These are phyloP conservation scores for Leptographium wingfieldii DNA, from an alignment of 2,329 filamentous ascomycete species.

Conservation along the genomic window DNA sequence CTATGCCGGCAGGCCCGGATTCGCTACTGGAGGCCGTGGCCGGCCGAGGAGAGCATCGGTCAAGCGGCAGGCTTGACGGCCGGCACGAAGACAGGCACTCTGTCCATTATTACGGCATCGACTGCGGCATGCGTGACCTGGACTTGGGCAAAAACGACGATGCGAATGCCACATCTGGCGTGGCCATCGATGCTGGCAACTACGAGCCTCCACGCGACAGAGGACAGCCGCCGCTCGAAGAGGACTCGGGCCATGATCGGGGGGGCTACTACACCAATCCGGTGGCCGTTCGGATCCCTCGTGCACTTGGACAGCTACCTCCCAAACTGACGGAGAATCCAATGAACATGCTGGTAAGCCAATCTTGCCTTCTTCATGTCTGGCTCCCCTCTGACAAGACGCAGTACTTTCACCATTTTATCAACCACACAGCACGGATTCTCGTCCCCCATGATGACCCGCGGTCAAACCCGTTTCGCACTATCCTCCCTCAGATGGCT, in stretches of 20 bases:
- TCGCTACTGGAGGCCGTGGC: neutral
- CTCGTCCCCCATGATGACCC: conserved; percentile 38
- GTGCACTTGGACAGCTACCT: conserved; percentile 34
- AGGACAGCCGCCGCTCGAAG: conserved; percentile 25
- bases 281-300: conserved; percentile 45
- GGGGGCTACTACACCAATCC: conserved; percentile 59
- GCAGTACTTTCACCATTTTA: conserved; percentile 48
- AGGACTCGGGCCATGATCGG: conserved; percentile 24
- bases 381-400: neutral
- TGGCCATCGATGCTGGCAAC: neutral
- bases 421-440: conserved; percentile 62
- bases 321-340: conserved; percentile 51
- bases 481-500: conserved; percentile 46
- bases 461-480: conserved; percentile 40
- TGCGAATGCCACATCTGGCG: conserved; percentile 44
- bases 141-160: conserved; percentile 65
- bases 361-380: neutral
- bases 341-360: conserved; percentile 56
- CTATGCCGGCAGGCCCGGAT: neutral
- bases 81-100: neutral
- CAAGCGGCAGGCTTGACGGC: neutral
- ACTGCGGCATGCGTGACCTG: conserved; percentile 55
- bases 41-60: neutral
- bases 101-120: conserved; percentile 52
- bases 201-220: conserved; percentile 17